These are phyloP conservation scores for Phytophthora capsici DNA, from an alignment of 352 stramenopile genomes.

Conservation along the genomic window DNA sequence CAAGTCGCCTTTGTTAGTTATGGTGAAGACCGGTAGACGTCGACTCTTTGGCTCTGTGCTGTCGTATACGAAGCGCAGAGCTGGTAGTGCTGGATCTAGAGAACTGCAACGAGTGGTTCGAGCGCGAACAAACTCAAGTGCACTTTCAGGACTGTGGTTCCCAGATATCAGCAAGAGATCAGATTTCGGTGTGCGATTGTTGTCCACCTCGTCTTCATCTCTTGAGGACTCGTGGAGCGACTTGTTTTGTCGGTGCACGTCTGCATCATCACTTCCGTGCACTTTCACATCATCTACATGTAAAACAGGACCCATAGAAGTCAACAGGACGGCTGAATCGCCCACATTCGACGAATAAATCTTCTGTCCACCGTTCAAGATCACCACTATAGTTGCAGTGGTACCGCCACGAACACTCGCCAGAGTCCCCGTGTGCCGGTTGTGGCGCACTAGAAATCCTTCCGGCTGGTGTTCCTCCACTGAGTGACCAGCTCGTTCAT, in stretches of 20 bases:
- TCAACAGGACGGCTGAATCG: conserved; percentile 70
- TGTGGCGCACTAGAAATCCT: conserved; percentile 68
- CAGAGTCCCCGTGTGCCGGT: conserved; percentile 37
- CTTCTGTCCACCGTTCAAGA: conserved; percentile 71
- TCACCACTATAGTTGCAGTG: conserved; percentile 82
- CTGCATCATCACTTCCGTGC: conserved; percentile 8
- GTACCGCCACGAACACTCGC: conserved; percentile 90
- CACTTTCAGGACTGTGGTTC: conserved; percentile 83
- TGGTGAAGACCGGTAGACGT: conserved; percentile 49
- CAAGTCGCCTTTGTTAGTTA: conserved; percentile 43
- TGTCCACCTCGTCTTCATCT: conserved; percentile 27
- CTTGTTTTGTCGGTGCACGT: conserved; percentile 22
- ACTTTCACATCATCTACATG: conserved; percentile 40
- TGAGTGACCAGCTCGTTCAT: conserved; percentile 60
- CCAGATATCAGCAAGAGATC: conserved; percentile 71
- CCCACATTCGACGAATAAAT: conserved; percentile 87
- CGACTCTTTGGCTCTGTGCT: conserved; percentile 37
- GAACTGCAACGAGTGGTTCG: conserved; percentile 42
- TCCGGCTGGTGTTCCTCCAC: conserved; percentile 65
- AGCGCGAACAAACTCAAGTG: conserved; percentile 77
- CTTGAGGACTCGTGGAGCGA: conserved; percentile 11
- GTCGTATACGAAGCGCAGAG: conserved; percentile 91
- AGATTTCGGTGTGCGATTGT: conserved; percentile 18
- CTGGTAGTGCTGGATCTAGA: conserved; percentile 42
- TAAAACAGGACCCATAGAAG: conserved; percentile 29